These are phyloP conservation scores for Trapa bicornis DNA, from an alignment of 345 rosid species.

Conservation along the genomic window DNA sequence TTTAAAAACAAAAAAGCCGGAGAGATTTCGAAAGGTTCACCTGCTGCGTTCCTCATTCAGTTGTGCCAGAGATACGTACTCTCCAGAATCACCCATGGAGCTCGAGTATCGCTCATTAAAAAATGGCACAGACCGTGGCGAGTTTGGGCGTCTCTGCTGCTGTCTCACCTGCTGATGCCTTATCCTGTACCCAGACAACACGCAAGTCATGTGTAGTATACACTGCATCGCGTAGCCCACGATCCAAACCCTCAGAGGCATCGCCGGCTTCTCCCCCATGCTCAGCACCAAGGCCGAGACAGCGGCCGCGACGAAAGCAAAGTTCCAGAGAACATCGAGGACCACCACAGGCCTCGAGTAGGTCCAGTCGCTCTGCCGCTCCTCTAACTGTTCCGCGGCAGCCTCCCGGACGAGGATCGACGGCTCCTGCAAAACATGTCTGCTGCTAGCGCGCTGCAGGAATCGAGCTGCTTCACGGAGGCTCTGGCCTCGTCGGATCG, in stretches of 20 bases:
- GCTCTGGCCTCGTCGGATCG: constrained; percentile 55
- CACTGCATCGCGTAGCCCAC: constrained; percentile 76
- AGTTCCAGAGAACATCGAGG: constrained; percentile 73
- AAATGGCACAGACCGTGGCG: too few relatives aligned
- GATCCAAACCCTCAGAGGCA: constrained; percentile 85
- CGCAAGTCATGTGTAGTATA: constrained; percentile 73
- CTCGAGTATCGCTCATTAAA: too few relatives aligned
- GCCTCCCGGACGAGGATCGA: constrained; percentile 88
- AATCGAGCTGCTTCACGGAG: constrained; percentile 74
- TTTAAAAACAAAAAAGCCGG: not conserved
- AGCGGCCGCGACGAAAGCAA: constrained; percentile 73
- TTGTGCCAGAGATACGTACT: constrained; percentile 53
- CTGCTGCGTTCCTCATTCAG: constrained; percentile 51
- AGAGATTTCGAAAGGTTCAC: constrained; percentile 19
- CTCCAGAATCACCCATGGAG: constrained; percentile 19
- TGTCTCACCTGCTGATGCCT: constrained; percentile 31
- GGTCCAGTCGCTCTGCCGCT: constrained; percentile 97
- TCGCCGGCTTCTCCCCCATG: constrained; percentile 42
- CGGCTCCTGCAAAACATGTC: constrained; percentile 80
- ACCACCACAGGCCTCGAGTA: constrained; percentile 87
- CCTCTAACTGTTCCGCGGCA: constrained; percentile 97
- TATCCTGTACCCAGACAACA: constrained; percentile 64
- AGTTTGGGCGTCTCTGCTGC: not conserved
- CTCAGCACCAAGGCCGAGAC: constrained; percentile 46
- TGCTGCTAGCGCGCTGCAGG: constrained; percentile 79